Percentiles rank a stretch among this genome's conserved stretches.
These are phyloP conservation scores for Candida yuanshanica DNA, from an alignment of 805 yeast genomes.

Conservation along the genomic window DNA sequence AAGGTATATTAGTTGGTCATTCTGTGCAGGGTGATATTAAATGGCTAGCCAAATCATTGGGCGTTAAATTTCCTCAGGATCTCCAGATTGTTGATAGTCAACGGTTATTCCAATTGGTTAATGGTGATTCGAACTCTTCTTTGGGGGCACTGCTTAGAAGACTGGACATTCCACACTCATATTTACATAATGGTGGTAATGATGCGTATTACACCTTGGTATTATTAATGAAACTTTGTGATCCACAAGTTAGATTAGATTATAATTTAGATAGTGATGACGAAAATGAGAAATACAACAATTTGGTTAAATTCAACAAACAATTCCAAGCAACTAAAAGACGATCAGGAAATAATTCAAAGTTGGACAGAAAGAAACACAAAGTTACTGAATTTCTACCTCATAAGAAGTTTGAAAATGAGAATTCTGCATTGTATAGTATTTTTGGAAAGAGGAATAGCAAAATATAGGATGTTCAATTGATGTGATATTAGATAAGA, in stretches of 20 bases:
- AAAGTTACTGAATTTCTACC: no score
- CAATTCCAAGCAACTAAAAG: not conserved
- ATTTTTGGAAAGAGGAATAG: no score
- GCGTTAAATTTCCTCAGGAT: constrained; percentile 39
- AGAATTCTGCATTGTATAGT: no score
- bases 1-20: constrained; percentile 53
- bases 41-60: constrained; percentile 39
- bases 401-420: no score
- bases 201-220: constrained; percentile 61
- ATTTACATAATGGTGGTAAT: constrained; percentile 66
- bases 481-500: no score
- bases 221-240: constrained; percentile 45
- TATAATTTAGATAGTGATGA: constrained; percentile 8
- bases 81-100: constrained; percentile 41
- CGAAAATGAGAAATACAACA: constrained; percentile 1
- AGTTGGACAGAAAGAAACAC: no score
- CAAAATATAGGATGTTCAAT: no score
- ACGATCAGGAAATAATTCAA: no score
- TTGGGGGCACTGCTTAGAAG: constrained; percentile 41
- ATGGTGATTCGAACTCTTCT: constrained; percentile 34
- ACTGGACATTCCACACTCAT: constrained; percentile 49
- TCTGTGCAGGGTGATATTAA: constrained; percentile 47
- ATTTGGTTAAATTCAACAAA: not conserved
- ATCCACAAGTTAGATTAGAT: constrained; percentile 33
- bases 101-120: constrained; percentile 34